These are phyloP conservation scores for Karstenula rhodostoma DNA, from an alignment of 2,329 filamentous ascomycete species.

Conservation along the genomic window DNA sequence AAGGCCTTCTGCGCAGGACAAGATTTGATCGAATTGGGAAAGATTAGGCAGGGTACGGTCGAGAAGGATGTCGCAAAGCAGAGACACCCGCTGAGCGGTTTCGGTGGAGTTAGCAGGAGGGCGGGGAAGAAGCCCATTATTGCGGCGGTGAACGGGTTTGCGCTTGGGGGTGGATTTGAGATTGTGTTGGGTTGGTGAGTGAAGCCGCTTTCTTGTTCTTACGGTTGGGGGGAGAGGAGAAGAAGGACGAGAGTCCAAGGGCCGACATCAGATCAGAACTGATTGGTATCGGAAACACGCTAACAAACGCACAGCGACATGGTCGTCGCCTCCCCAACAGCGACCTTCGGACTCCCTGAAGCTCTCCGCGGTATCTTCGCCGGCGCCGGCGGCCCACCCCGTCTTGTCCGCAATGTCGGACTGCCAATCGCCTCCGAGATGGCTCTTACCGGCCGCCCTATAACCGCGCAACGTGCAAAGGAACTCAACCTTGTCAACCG, in stretches of 20 bases:
- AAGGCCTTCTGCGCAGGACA: constrained; percentile 65
- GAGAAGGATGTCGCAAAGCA: constrained; percentile 34
- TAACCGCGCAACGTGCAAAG: constrained; percentile 56
- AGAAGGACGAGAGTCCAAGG: not conserved
- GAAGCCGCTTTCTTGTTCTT: not conserved
- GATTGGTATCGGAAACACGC: not conserved
- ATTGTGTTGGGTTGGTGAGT: constrained; percentile 63
- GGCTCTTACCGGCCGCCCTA: constrained; percentile 57
- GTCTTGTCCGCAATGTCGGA: constrained; percentile 59
- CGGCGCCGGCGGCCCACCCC: constrained; percentile 61
- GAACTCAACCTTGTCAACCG: constrained; percentile 54
- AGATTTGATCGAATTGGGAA: constrained; percentile 59
- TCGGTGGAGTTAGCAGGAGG: constrained; percentile 64
- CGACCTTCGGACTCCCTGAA: constrained; percentile 63
- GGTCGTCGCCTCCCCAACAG: constrained; percentile 61
- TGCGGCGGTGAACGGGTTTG: constrained; percentile 66
- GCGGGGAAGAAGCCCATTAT: constrained; percentile 68
- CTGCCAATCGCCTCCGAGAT: constrained; percentile 61
- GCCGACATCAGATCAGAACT: too few relatives aligned
- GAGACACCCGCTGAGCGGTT: constrained; percentile 58
- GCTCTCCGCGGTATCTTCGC: constrained; percentile 64
- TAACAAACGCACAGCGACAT: constrained; percentile 53
- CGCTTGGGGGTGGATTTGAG: constrained; percentile 66
- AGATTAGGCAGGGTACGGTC: constrained; percentile 36
- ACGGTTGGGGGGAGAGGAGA: not conserved